Percentiles rank a stretch among this genome's conserved stretches.
These are phyloP conservation scores for Alnus glutinosa DNA, from an alignment of 306 rosid genomes.

Conservation along the genomic window DNA sequence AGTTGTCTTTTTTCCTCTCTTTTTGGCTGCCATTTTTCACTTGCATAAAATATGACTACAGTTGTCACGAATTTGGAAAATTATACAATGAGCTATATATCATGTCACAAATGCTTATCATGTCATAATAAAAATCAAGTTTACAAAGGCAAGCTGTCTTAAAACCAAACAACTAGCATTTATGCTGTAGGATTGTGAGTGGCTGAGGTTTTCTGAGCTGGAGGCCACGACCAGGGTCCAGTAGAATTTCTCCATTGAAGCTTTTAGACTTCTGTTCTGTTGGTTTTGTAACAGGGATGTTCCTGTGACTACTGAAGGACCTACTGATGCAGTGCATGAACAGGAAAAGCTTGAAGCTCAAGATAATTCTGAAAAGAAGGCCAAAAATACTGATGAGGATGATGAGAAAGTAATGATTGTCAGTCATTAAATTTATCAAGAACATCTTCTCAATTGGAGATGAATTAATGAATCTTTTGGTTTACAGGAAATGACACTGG, in stretches of 20 bases:
- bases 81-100: neutral
- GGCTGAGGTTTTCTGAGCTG: neutral
- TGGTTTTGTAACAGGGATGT: slow-evolving; percentile 2
- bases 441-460: neutral
- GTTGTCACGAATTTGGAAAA: neutral
- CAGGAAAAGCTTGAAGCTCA: neutral
- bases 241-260: neutral
- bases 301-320: slow-evolving; percentile 5
- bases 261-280: neutral
- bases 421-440: neutral
- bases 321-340: neutral
- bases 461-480: neutral
- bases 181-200: neutral
- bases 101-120: neutral
- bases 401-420: neutral
- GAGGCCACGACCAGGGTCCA: neutral
- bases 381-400: neutral
- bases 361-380: slow-evolving; percentile 4
- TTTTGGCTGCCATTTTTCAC: neutral
- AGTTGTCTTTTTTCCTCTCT: neutral
- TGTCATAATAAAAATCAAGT: neutral
- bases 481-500: slow-evolving; percentile 7
- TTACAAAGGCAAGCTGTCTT: neutral
- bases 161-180: neutral
- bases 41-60: neutral